Conservation (phyloP, 176 grass and related monocot species). For the Oropetium thomaeum region DNA sequence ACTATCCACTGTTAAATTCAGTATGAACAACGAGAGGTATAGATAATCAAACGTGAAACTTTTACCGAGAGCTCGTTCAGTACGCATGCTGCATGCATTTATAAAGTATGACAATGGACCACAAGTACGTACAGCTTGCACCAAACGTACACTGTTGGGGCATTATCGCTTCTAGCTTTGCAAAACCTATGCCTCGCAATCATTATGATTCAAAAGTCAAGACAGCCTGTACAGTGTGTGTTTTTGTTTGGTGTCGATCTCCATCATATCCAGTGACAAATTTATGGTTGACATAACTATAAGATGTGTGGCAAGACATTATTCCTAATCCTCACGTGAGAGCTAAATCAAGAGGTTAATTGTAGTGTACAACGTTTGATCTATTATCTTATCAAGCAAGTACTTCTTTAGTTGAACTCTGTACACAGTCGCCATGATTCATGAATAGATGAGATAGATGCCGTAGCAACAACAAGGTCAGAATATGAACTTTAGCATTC, state of each 20-base stretch:
- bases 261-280: background rate
- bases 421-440: too few species aligned
- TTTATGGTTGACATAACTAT: background rate
- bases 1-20: too few species aligned
- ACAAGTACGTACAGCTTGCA: constrained; percentile 5
- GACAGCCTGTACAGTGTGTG: background rate
- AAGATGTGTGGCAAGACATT: background rate
- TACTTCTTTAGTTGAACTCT: too few species aligned
- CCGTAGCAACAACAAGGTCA: too few species aligned
- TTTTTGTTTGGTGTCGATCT: background rate
- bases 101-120: background rate
- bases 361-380: too few species aligned
- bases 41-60: constrained; percentile 11
- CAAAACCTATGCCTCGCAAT: background rate
- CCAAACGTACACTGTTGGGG: constrained; percentile 19
- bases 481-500: too few species aligned
- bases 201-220: background rate
- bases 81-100: constrained; percentile 4
- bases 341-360: too few species aligned
- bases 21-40: background rate
- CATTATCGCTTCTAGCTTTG: background rate
- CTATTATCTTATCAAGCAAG: too few species aligned
- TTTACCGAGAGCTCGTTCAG: background rate
- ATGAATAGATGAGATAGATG: too few species aligned
- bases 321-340: background rate